Percentiles rank a stretch among this genome's conserved stretches.
phyloP scores from a whole-genome alignment of 495 filamentous ascomycete genomes.

The Aspergillus incahuasiensis region DNA sequence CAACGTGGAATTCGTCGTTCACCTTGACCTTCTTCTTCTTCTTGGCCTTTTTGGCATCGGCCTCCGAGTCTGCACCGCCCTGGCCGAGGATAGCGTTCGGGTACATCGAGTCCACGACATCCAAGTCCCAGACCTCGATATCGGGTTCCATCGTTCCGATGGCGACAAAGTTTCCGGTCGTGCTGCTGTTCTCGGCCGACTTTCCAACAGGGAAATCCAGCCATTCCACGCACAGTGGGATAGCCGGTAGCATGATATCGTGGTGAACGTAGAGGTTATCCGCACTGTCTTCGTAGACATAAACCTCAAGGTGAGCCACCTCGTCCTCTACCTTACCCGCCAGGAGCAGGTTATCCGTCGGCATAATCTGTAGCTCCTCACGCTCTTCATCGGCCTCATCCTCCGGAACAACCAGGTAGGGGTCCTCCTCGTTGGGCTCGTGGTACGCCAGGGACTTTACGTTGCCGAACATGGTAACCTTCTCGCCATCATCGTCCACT shows the following conservation, averaged over 20 bases:
- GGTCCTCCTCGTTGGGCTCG: constrained; percentile 85
- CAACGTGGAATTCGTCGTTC: constrained; percentile 90
- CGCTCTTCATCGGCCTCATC: constrained; percentile 77
- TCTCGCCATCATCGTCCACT: constrained; percentile 58
- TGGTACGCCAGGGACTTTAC: constrained; percentile 91
- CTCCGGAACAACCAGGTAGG: constrained; percentile 86
- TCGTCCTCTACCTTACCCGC: constrained; percentile 95
- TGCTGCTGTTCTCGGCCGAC: constrained; percentile 43
- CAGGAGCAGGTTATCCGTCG: constrained; percentile 86
- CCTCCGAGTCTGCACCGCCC: constrained; percentile 50
- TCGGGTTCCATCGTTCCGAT: constrained; percentile 97
- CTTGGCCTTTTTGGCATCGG: constrained; percentile 62
- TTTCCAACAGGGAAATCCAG: constrained; percentile 81
- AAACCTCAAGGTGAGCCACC: constrained; percentile 92
- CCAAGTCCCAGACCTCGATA: constrained; percentile 97
- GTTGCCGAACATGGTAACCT: constrained; percentile 91
- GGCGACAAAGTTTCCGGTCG: constrained; percentile 79
- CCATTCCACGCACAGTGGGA: constrained; percentile 95
- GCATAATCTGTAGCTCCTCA: constrained; percentile 89
- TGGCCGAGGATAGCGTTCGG: constrained; percentile 96
- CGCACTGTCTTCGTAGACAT: constrained; percentile 89
- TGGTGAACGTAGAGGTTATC: constrained; percentile 99
- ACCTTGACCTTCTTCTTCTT: constrained; percentile 80
- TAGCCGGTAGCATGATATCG: constrained; percentile 98
- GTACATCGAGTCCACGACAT: constrained; percentile 94